These are phyloP conservation scores for Thelephora terrestris DNA, from an alignment of 1,284 basidiomycete species.

Conservation along the genomic window DNA sequence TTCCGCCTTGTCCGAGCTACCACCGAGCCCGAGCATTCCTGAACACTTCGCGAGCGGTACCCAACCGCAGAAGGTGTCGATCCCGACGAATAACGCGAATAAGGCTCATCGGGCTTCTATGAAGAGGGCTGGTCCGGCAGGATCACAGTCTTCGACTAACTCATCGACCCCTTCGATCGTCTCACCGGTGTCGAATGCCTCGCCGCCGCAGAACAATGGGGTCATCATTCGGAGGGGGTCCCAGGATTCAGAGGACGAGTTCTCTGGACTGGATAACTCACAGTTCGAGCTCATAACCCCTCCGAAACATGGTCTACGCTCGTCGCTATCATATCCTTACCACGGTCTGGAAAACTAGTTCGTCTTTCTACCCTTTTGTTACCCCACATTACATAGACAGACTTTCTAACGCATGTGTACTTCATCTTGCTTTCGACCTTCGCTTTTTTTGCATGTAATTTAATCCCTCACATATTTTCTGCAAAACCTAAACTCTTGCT, in stretches of 20 bases:
- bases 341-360: slow-evolving; percentile 26
- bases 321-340: slow-evolving; percentile 30
- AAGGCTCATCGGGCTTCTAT: slow-evolving; percentile 16
- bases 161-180: slow-evolving; percentile 19
- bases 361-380: neutral
- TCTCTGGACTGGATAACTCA: slow-evolving; percentile 24
- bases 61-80: slow-evolving; percentile 25
- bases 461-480: neutral
- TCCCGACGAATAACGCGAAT: slow-evolving; percentile 14
- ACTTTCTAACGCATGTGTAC: neutral
- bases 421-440: neutral
- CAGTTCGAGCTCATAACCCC: slow-evolving; percentile 28
- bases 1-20: slow-evolving; percentile 24
- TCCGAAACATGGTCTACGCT: slow-evolving; percentile 11
- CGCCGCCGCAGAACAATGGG: slow-evolving; percentile 21
- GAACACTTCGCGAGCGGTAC: slow-evolving; percentile 25
- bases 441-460: neutral
- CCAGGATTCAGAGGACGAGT: slow-evolving; percentile 22
- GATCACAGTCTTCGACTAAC: slow-evolving; percentile 15
- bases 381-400: neutral
- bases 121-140: slow-evolving; percentile 16
- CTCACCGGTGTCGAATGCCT: slow-evolving; percentile 19
- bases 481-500: neutral
- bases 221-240: slow-evolving; percentile 20
- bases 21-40: slow-evolving; percentile 33